These are phyloP conservation scores for Sclerotiophoma versabilis DNA, from an alignment of 2,329 filamentous ascomycete genomes.

Conservation along the genomic window DNA sequence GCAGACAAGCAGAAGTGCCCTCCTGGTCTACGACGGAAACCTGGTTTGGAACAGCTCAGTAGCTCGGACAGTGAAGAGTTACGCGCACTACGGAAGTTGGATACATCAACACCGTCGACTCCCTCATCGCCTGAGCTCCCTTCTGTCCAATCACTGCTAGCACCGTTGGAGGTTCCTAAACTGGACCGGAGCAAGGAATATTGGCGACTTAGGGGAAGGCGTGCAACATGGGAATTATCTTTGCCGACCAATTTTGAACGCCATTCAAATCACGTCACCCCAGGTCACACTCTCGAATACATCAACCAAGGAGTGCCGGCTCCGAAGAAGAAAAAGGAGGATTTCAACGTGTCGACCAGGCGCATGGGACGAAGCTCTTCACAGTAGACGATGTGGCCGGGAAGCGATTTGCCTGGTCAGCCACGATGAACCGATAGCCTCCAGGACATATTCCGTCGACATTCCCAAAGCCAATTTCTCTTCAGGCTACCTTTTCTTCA, in stretches of 20 bases:
- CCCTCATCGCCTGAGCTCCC: neutral
- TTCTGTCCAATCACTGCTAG: slow-evolving; percentile 9
- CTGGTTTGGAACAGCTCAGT: slow-evolving; percentile 6
- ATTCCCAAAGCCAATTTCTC: too few species aligned
- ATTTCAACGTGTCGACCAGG: slow-evolving; percentile 11
- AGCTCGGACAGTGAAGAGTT: neutral
- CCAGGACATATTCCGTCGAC: neutral
- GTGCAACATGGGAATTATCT: slow-evolving; percentile 11
- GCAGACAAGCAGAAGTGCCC: slow-evolving; percentile 8
- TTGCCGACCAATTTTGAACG: slow-evolving; percentile 4
- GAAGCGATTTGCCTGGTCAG: neutral
- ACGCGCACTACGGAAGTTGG: neutral
- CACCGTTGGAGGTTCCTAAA: neutral
- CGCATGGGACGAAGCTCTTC: slow-evolving; percentile 8
- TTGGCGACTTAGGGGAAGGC: neutral
- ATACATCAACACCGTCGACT: neutral
- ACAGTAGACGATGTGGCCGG: neutral
- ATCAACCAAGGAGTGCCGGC: slow-evolving; percentile 13
- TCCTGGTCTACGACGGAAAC: slow-evolving; percentile 6
- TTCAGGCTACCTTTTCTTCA: neutral
- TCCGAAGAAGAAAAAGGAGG: slow-evolving; percentile 9
- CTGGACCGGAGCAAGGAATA: neutral
- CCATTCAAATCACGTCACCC: slow-evolving; percentile 14
- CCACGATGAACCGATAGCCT: neutral
- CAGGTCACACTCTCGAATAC: slow-evolving; percentile 16